phyloP scores from a whole-genome alignment of 179 eudicot genomes.

The Monotropa hypopitys region DNA sequence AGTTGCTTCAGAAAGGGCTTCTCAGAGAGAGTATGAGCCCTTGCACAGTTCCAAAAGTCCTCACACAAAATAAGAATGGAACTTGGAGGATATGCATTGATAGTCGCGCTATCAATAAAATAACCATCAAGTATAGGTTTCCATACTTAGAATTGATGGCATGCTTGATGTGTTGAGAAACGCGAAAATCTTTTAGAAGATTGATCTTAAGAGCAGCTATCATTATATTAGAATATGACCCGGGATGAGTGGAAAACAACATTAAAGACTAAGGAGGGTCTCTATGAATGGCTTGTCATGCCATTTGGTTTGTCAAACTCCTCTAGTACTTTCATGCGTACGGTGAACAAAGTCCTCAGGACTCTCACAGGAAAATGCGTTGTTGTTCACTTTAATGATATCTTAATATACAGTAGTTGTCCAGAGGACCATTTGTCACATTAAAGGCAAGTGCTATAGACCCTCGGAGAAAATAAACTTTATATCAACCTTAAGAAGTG shows the following conservation, averaged over 20 bases:
- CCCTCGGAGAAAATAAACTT: not conserved
- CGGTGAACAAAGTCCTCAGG: not conserved
- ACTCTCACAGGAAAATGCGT: not conserved
- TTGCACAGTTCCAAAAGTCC: not conserved
- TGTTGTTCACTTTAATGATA: not conserved
- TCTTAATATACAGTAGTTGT: not conserved
- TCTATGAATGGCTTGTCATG: not conserved
- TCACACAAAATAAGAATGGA: not conserved
- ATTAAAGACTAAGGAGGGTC: not conserved
- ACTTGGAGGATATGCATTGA: not conserved
- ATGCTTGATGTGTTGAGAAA: too few relatives aligned
- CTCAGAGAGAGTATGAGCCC: not conserved
- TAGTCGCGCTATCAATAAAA: too few relatives aligned
- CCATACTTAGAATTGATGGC: too few relatives aligned
- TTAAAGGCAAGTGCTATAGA: not conserved
- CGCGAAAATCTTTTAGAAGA: not conserved
- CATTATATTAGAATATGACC: not conserved
- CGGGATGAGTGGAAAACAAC: not conserved
- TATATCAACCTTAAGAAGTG: not conserved
- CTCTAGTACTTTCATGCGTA: not conserved
- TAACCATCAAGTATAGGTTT: too few relatives aligned
- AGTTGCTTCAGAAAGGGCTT: not conserved
- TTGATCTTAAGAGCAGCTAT: not conserved
- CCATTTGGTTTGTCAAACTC: not conserved
- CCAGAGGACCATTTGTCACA: not conserved